phyloP scores from a whole-genome alignment of 768 basidiomycete genomes.

The Suillus subaureus region DNA sequence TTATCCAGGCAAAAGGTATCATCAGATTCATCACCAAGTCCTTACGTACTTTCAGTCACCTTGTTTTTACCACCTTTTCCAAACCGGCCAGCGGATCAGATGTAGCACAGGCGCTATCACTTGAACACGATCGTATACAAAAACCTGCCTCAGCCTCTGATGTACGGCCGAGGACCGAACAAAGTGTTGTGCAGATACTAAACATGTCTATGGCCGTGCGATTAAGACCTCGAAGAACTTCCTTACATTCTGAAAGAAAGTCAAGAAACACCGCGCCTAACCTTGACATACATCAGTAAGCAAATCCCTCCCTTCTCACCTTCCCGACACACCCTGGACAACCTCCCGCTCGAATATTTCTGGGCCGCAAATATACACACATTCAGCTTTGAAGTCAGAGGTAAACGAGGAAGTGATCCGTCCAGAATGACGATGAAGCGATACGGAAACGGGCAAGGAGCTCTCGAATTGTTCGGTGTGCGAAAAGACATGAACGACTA shows the following conservation, averaged over 20 bases:
- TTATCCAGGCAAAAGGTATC: background rate
- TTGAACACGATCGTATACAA: background rate
- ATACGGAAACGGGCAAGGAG: slow-evolving; percentile 2
- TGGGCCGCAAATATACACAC: slow-evolving; percentile 54
- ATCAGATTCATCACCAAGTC: background rate
- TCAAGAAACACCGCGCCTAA: slow-evolving; percentile 17
- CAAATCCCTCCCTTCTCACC: slow-evolving; percentile 45
- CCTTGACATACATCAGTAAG: slow-evolving; percentile 34
- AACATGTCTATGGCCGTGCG: background rate
- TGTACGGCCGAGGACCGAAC: background rate
- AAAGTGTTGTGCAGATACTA: background rate
- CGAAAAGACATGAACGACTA: slow-evolving; percentile 46
- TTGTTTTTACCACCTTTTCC: background rate
- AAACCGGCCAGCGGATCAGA: background rate
- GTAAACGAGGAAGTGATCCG: slow-evolving; percentile 15
- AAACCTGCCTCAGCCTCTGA: background rate
- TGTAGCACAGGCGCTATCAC: background rate
- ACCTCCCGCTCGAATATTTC: slow-evolving; percentile 44
- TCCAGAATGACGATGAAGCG: background rate
- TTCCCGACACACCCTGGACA: slow-evolving; percentile 37
- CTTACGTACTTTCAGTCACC: background rate
- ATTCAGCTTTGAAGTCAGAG: slow-evolving; percentile 16
- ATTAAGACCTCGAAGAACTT: background rate
- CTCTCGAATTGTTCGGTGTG: slow-evolving; percentile 10
- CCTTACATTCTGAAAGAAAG: slow-evolving; percentile 35